phyloP scores from a whole-genome alignment of 2,329 filamentous ascomycete genomes.

The Aspergillus sp. region DNA sequence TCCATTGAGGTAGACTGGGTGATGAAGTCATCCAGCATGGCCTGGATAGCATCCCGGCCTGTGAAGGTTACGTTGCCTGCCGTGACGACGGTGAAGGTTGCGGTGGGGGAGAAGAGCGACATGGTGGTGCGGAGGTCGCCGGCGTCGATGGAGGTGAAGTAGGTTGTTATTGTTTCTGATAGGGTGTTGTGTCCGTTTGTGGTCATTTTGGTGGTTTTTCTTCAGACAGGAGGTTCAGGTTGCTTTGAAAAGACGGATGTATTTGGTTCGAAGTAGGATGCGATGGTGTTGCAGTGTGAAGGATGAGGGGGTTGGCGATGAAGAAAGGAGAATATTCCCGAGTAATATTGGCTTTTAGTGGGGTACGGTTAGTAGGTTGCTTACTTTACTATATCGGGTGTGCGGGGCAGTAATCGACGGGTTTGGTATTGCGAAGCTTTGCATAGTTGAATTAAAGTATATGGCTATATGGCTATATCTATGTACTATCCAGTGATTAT shows the following conservation, averaged over 20 bases:
- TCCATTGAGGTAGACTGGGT: not conserved
- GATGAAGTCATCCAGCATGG: not conserved
- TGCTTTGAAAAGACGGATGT: not conserved
- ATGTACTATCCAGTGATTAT: not conserved
- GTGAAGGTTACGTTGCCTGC: conserved; percentile 4
- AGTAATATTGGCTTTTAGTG: too few species aligned
- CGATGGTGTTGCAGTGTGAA: too few species aligned
- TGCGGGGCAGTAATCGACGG: too few species aligned
- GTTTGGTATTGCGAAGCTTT: not conserved
- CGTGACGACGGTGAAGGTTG: conserved; percentile 9
- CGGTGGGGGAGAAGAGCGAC: conserved; percentile 8
- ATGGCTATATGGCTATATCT: too few species aligned
- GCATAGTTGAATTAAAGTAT: too few species aligned
- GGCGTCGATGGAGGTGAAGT: conserved; percentile 3
- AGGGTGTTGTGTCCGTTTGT: not conserved
- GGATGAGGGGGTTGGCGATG: not conserved
- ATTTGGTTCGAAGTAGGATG: not conserved
- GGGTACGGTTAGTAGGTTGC: too few species aligned
- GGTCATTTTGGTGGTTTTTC: not conserved
- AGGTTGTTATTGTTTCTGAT: not conserved
- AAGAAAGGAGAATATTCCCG: not conserved
- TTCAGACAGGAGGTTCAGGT: not conserved
- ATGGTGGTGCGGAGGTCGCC: not conserved
- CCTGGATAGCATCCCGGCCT: not conserved
- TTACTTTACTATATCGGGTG: too few species aligned